phyloP scores from a whole-genome alignment of 805 yeast species.

The Metschnikowia rubicola region DNA sequence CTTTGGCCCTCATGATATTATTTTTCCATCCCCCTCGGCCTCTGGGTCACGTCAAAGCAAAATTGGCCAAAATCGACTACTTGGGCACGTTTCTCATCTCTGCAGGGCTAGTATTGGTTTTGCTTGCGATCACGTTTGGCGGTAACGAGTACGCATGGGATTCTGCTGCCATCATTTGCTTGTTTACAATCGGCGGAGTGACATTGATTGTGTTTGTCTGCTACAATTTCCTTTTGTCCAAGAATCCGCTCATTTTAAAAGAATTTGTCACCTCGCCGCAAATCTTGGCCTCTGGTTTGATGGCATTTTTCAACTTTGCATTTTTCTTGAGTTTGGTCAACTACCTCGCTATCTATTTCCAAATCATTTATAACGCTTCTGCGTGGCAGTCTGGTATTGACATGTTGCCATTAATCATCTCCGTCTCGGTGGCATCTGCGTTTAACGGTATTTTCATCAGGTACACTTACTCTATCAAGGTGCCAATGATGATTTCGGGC shows the following conservation, averaged over 20 bases:
- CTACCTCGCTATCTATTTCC: conserved; percentile 38
- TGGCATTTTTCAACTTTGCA: conserved; percentile 33
- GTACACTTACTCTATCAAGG: conserved; percentile 27
- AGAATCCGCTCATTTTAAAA: conserved; percentile 45
- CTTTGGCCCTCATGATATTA: conserved; percentile 34
- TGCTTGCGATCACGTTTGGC: conserved; percentile 54
- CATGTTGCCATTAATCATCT: conserved; percentile 32
- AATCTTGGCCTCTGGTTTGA: conserved; percentile 36
- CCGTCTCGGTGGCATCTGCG: conserved; percentile 32
- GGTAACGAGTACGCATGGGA: conserved; percentile 51
- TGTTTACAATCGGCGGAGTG: conserved; percentile 46
- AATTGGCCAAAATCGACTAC: conserved; percentile 45
- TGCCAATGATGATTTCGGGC: conserved; percentile 30
- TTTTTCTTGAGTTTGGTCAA: conserved; percentile 38
- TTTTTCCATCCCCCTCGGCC: conserved; percentile 49
- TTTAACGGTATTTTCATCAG: conserved; percentile 31
- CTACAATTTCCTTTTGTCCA: conserved; percentile 42
- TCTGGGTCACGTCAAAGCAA: conserved; percentile 33
- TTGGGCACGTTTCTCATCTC: conserved; percentile 45
- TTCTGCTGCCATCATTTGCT: conserved; percentile 49
- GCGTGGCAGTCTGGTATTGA: conserved; percentile 38
- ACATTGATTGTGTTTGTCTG: conserved; percentile 31
- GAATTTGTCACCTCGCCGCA: conserved; percentile 36
- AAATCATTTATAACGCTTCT: conserved; percentile 32
- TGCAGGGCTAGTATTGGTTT: conserved; percentile 41